Base-by-base conservation (phyloP, 305 asterid genomes). In the Rubia tinctorum region DNA sequence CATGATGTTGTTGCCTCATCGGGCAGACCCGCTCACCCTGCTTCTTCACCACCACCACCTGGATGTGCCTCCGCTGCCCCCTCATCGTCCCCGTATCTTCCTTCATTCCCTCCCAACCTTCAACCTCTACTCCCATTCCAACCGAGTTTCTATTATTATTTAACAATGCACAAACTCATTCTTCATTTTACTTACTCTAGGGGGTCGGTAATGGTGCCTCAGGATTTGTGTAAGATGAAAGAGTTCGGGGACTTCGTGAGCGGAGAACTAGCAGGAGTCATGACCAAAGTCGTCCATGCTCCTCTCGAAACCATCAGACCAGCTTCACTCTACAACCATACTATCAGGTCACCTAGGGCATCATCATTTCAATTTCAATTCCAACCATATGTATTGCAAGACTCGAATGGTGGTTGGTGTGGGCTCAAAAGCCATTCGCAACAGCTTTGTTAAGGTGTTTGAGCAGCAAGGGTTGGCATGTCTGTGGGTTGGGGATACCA, bases 271-370 rank as follows among this genome's bases (percentile, higher is more conserved):
- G 97, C 97, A 5, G 97, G 97, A 78, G 97, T 97, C 71, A 91
- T 91, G 99, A 94, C 97, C 73, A 94, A 94, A 87, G 97, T 97
- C 45, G 83, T 88, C 80, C 97, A 90, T 64, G 99, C 97, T 77
- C 99, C 99, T 74, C 95, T 94, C 18, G 99, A 94, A 82, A 94
- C 99, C 77, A 94, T 94, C 91, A 89, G 98, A 97, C 90, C 7
- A 42, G 9, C 45, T 67, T 53, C 42, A n/a, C n/a, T n/a, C n/a
- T n/a, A n/a, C n/a, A n/a, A n/a, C n/a, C n/a, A n/a, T n/a, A n/a
- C n/a, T n/a, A n/a, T n/a, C n/a, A n/a, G n/a, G n/a, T n/a, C n/a
- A n/a, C 1, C 59, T n/a, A 30, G n/a, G n/a, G 34, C 3, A 30
- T 3, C 34, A 30, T 30, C 1, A 30, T 44, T 12, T 44, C 13